Conservation (phyloP, 768 basidiomycete genomes). For the Termitomyces sp. region DNA sequence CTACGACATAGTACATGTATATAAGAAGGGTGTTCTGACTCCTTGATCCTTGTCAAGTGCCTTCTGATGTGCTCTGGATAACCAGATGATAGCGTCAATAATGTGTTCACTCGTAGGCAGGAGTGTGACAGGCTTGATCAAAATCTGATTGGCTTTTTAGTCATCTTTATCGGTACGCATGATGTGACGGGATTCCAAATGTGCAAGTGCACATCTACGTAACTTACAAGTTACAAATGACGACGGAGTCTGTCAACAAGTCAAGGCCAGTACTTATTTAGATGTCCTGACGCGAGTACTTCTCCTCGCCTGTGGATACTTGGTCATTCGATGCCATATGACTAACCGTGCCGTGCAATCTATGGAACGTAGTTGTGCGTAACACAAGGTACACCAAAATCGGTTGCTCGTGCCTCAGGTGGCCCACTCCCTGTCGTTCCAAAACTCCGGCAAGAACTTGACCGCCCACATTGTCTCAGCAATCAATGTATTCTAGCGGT, state of each 20-base stretch:
- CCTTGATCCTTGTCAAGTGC: background rate
- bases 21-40: conserved; percentile 21
- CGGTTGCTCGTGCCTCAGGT: no score
- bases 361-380: no score
- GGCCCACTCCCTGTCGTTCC: no score
- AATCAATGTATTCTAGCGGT: no score
- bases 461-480: no score
- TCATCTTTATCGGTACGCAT: no score
- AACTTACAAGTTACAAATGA: no score
- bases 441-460: no score
- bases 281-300: background rate
- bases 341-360: no score
- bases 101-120: background rate
- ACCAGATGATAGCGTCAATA: conserved; percentile 8
- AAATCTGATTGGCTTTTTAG: conserved; percentile 46
- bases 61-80: background rate
- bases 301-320: background rate
- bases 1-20: conserved; percentile 33
- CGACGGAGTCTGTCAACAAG: no score
- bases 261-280: no score
- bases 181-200: conserved; percentile 41
- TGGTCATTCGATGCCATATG: background rate
- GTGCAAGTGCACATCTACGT: conserved; percentile 54
- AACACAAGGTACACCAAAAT: no score
- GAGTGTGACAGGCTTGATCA: conserved; percentile 14